Percentiles rank a stretch among this genome's conserved stretches.
Conservation (phyloP, 1,284 basidiomycete species). For the Tilletiopsis washingtonensis region DNA sequence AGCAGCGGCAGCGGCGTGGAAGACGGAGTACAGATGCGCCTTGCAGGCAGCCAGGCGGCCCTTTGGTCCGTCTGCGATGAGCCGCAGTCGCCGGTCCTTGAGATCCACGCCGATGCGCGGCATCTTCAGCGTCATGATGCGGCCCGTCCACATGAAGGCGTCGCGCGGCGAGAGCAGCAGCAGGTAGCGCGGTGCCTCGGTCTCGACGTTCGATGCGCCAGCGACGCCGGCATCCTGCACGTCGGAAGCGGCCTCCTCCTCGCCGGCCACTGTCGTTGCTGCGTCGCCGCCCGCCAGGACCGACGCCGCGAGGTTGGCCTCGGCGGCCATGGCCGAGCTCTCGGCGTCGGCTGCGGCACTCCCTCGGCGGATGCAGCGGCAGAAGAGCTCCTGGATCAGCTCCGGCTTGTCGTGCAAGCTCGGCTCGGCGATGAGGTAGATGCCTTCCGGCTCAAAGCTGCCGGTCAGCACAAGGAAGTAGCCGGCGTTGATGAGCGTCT, state of each 20-base stretch:
- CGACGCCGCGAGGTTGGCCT: conserved; percentile 6
- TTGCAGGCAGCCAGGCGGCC: conserved; percentile 70
- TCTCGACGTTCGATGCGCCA: conserved; percentile 11
- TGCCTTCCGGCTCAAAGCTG: conserved; percentile 77
- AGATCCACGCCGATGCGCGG: conserved; percentile 37
- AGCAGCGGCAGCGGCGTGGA: conserved; percentile 13
- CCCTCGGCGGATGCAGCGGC: conserved; percentile 59
- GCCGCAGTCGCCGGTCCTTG: conserved; percentile 38
- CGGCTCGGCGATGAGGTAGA: conserved; percentile 83
- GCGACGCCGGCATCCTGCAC: neutral
- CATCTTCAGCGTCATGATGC: conserved; percentile 56
- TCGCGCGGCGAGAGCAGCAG: conserved; percentile 77
- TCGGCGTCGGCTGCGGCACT: conserved; percentile 16
- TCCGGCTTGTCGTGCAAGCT: conserved; percentile 76
- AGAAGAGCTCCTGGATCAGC: conserved; percentile 69
- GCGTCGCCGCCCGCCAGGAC: neutral
- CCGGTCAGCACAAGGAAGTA: conserved; percentile 94
- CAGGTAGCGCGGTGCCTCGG: conserved; percentile 58
- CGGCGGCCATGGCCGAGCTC: conserved; percentile 13
- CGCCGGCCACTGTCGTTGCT: neutral
- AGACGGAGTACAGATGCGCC: conserved; percentile 57
- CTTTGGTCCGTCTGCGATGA: conserved; percentile 62
- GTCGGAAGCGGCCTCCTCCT: neutral
- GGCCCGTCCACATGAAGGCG: conserved; percentile 88
- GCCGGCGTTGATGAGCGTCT: conserved; percentile 71